phyloP scores from a whole-genome alignment of 768 basidiomycete genomes.

The Russula dissimulans region DNA sequence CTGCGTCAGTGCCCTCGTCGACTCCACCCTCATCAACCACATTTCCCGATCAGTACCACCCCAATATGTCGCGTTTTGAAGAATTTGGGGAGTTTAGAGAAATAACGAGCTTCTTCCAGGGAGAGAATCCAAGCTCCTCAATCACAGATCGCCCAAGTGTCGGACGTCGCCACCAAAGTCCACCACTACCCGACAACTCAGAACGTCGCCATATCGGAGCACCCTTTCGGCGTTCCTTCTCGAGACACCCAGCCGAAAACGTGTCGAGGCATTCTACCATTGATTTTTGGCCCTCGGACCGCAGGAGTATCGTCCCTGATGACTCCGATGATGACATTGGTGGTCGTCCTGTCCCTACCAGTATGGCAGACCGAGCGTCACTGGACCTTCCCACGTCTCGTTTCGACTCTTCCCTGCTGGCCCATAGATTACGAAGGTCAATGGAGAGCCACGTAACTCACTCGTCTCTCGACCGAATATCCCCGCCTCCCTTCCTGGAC shows the following conservation, averaged over 20 bases:
- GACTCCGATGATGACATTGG: slow-evolving; percentile 13
- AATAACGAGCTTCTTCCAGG: slow-evolving; percentile 8
- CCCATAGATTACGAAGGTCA: slow-evolving; percentile 11
- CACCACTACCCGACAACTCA: not conserved
- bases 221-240: slow-evolving; percentile 2
- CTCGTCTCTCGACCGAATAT: not conserved
- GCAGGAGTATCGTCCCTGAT: not conserved
- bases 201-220: not conserved
- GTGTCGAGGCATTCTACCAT: not conserved
- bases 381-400: slow-evolving; percentile 9
- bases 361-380: slow-evolving; percentile 1
- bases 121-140: not conserved
- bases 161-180: slow-evolving; percentile 7
- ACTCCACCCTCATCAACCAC: not conserved
- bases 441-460: not conserved
- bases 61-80: slow-evolving; percentile 6
- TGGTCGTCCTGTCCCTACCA: not conserved
- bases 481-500: slow-evolving; percentile 2
- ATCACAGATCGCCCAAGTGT: not conserved
- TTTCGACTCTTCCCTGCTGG: slow-evolving; percentile 6
- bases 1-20: not conserved
- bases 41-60: slow-evolving; percentile 4
- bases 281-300: not conserved
- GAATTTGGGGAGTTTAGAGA: slow-evolving; percentile 11
- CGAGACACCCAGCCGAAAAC: not conserved